Evolutionary conservation across 1,139 yeast genomes (phyloP).

Genomic region (Hansenula lynferdii): DNA sequence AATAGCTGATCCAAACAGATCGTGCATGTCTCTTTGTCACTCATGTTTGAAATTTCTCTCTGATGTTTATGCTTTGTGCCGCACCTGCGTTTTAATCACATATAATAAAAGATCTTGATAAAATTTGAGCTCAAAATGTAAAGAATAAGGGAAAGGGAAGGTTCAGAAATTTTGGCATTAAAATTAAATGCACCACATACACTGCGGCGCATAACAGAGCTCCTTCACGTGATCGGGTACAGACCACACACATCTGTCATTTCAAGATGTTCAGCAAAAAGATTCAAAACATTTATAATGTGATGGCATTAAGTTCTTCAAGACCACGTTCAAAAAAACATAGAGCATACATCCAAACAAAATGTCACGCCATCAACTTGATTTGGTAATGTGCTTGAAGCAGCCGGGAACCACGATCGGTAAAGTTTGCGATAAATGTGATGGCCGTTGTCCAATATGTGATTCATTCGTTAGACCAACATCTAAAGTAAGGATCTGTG

Average conservation of each 20-base stretch:
- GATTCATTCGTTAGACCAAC: conserved; percentile 82
- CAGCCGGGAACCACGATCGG: conserved; percentile 79
- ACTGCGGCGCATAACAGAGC: neutral
- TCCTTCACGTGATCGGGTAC: no score
- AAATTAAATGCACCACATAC: neutral
- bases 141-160: no score
- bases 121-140: neutral
- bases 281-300: no score
- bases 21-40: conserved; percentile 37
- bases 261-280: no score
- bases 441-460: conserved; percentile 89
- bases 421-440: conserved; percentile 76
- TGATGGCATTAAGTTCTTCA: no score
- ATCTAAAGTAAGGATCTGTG: conserved; percentile 71
- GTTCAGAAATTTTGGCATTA: neutral
- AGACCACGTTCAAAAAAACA: no score
- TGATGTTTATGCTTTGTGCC: no score
- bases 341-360: neutral
- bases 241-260: no score
- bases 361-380: conserved; percentile 92
- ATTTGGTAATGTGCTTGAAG: conserved; percentile 78
- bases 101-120: neutral
- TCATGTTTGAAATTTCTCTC: conserved; percentile 1
- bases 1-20: conserved; percentile 42
- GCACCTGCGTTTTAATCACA: no score